A percentile compares a stretch with the other conserved stretches of the same genome.
These are phyloP conservation scores for Zizania palustris DNA, from an alignment of 202 grass and related monocot genomes.

Conservation along the genomic window DNA sequence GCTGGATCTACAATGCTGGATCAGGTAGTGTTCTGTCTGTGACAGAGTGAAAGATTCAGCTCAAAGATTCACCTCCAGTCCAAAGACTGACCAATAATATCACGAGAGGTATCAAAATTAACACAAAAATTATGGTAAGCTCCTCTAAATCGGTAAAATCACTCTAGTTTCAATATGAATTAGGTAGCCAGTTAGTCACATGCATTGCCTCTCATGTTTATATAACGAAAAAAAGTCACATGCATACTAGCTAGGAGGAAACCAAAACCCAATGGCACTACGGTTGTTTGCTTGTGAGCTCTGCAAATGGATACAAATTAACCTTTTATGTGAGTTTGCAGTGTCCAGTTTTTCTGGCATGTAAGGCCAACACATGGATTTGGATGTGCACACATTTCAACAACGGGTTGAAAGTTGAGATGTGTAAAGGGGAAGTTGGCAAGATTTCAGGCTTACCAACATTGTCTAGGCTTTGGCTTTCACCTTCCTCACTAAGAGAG, in stretches of 20 bases:
- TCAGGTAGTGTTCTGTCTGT: neutral
- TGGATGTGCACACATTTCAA: neutral
- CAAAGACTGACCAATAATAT: no score
- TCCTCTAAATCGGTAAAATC: no score
- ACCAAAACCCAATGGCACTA: neutral
- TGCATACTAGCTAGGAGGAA: neutral
- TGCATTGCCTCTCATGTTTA: slow-evolving; percentile 16
- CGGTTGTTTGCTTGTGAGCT: neutral
- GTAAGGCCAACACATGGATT: neutral
- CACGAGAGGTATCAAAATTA: no score
- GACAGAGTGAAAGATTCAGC: slow-evolving; percentile 7
- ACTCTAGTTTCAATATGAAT: neutral
- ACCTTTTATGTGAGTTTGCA: slow-evolving; percentile 40
- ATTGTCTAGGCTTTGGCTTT: neutral
- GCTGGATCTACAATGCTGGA: no score
- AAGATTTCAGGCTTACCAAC: slow-evolving; percentile 21
- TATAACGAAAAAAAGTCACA: neutral
- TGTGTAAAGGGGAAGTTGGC: slow-evolving; percentile 4
- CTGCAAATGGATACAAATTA: slow-evolving; percentile 37
- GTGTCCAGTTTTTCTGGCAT: neutral
- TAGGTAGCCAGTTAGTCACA: slow-evolving; percentile 28
- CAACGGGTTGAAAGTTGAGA: neutral
- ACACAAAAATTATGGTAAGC: no score
- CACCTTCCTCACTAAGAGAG: neutral
- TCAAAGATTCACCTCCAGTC: neutral